These are phyloP conservation scores for Prunus davidiana DNA, from an alignment of 306 rosid genomes.

Conservation along the genomic window DNA sequence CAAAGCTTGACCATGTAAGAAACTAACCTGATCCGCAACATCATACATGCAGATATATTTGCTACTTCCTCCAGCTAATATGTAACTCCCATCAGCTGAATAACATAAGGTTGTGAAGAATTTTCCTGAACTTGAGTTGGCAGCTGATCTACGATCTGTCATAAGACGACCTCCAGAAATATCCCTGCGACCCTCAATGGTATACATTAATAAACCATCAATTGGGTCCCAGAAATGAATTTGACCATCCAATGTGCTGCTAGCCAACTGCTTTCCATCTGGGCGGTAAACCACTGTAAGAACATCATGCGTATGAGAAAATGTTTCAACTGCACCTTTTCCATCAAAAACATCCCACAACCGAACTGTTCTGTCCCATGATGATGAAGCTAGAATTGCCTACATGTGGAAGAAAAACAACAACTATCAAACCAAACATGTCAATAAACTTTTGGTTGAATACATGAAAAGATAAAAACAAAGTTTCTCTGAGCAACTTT, in stretches of 20 bases:
- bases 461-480: not conserved
- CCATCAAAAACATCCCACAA: conserved; percentile 95
- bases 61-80: conserved; percentile 88
- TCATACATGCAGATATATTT: conserved; percentile 94
- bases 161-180: conserved; percentile 88
- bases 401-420: conserved; percentile 26
- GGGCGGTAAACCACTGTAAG: conserved; percentile 87
- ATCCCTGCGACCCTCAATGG: conserved; percentile 91
- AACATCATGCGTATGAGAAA: conserved; percentile 82
- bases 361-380: conserved; percentile 89
- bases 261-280: conserved; percentile 94
- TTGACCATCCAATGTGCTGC: conserved; percentile 96
- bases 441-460: not conserved
- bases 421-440: not conserved
- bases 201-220: conserved; percentile 79
- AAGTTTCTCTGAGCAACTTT: not conserved
- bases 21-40: conserved; percentile 87
- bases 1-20: not conserved
- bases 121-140: conserved; percentile 81
- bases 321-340: conserved; percentile 89
- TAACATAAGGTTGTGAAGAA: conserved; percentile 84
- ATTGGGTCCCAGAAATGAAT: conserved; percentile 96
- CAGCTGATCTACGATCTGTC: conserved; percentile 92
- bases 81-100: conserved; percentile 94
- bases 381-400: conserved; percentile 87